A percentile compares a stretch with the other conserved stretches of the same genome.
phyloP scores from a whole-genome alignment of 129 eudicot species.

The Artemisia annua region DNA sequence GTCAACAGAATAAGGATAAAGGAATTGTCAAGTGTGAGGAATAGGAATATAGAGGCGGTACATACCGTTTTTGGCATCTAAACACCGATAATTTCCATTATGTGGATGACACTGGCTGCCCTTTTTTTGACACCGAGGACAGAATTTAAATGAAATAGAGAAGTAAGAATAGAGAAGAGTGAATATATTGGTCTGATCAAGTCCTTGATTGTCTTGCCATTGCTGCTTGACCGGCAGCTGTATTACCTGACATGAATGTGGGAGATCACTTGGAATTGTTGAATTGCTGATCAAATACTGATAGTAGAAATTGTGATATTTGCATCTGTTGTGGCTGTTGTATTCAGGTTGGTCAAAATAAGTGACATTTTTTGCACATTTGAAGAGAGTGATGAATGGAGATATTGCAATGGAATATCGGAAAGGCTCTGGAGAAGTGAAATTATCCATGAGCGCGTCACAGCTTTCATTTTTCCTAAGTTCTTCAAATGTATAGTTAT shows the following conservation, averaged over 20 bases:
- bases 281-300: not conserved
- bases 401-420: slow-evolving; percentile 18
- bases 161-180: not conserved
- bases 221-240: not conserved
- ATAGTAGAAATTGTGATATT: not conserved
- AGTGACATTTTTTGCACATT: slow-evolving; percentile 20
- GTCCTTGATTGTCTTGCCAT: not conserved
- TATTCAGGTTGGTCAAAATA: slow-evolving; percentile 5
- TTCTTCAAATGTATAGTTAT: not conserved
- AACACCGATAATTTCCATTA: slow-evolving; percentile 1
- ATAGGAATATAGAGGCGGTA: not conserved
- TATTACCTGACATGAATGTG: slow-evolving; percentile 19
- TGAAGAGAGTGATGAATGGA: slow-evolving; percentile 35
- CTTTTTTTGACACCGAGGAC: slow-evolving; percentile 4
- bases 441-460: not conserved
- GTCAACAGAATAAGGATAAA: not conserved
- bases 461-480: slow-evolving; percentile 6
- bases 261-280: slow-evolving; percentile 14
- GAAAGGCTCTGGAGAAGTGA: slow-evolving; percentile 27
- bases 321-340: not conserved
- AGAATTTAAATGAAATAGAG: slow-evolving; percentile 10
- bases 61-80: not conserved
- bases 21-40: too few relatives aligned
- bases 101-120: slow-evolving; percentile 17
- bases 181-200: slow-evolving; percentile 19